These are phyloP conservation scores for Radiomyces spectabilis DNA, from an alignment of 192 early-diverging fungal genomes.

Conservation along the genomic window DNA sequence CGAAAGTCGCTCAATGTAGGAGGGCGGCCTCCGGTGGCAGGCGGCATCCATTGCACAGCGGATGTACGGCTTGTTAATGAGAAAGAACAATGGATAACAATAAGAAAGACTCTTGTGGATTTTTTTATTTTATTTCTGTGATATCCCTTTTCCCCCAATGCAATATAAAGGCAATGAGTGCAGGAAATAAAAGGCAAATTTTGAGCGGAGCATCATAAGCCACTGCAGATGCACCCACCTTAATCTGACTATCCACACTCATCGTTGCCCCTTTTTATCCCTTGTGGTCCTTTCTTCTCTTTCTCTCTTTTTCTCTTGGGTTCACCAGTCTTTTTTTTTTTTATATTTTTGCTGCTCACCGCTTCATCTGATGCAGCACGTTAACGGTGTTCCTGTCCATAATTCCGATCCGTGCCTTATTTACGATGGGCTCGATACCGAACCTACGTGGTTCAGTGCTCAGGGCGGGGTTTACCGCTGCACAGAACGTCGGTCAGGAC, in stretches of 20 bases:
- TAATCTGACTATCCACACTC: no score
- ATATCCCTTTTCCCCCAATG: neutral
- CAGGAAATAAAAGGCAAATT: neutral
- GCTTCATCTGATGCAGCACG: constrained; percentile 21
- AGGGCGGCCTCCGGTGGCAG: no score
- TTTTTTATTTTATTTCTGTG: neutral
- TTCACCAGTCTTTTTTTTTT: neutral
- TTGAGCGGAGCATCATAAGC: no score
- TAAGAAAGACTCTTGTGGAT: no score
- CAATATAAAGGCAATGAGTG: neutral
- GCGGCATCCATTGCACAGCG: no score
- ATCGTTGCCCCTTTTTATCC: neutral
- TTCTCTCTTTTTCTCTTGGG: neutral
- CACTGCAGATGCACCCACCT: no score
- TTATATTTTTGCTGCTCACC: neutral
- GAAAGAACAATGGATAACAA: no score
- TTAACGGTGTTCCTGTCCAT: constrained; percentile 26
- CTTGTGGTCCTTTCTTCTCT: neutral
- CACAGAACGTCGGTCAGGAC: constrained; percentile 6
- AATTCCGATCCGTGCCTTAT: constrained; percentile 24
- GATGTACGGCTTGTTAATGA: no score
- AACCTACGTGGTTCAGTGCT: constrained; percentile 30
- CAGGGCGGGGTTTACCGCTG: constrained; percentile 32
- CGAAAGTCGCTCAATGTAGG: no score
- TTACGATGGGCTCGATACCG: constrained; percentile 22